Base-by-base conservation (phyloP, 2,329 filamentous ascomycete species). In the Talaromyces amestolkiae region DNA sequence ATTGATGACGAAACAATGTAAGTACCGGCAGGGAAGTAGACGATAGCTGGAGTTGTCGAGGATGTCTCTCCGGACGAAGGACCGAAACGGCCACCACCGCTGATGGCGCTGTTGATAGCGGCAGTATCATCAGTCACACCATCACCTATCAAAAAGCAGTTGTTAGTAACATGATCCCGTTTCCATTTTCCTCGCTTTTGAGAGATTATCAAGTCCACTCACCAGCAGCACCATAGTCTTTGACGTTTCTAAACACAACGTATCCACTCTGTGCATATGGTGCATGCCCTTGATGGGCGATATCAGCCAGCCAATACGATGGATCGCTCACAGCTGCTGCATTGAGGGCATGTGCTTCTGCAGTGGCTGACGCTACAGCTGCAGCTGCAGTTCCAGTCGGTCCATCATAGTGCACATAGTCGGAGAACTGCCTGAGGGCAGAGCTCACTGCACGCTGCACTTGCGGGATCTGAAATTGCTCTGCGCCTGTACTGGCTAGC, bases 21-120 rank as follows among this genome's bases (percentile, higher is more conserved):
- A 0, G 82, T 87, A 51, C 86, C 86, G 17, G 81, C 79, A 3
- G 83, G 84, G 69, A 86, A 86, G 72, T 86, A 87, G n/a, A 87
- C 80, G 24, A 85, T 74, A 2, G 83, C 84, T 1, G 85, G 85
- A 1, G 81, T 83, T 0, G 77, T 83, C 0, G 85, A 86, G 4
- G 81, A 76, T n/a, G 75, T 75, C 41, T 72, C 64, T 69, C 78
- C 78, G 61, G 70, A 72, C 22, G 73, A 69, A 27, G 79, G 82
- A 5, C 75, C 78, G 68, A 79, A 84, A 5, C 83, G 78, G 41
- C 77, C 72, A 15, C 82, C 83, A 22, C 68, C 72, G 66, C 75
- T 79, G 66, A 83, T 83, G 43, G 81, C 81, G 8, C 67, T 61
- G 43, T 83, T 81, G 72, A 88, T 87, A 5, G 85, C 85, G 10